These are phyloP conservation scores for Atkinsonella texensis DNA, from an alignment of 2,329 filamentous ascomycete species.

Conservation along the genomic window DNA sequence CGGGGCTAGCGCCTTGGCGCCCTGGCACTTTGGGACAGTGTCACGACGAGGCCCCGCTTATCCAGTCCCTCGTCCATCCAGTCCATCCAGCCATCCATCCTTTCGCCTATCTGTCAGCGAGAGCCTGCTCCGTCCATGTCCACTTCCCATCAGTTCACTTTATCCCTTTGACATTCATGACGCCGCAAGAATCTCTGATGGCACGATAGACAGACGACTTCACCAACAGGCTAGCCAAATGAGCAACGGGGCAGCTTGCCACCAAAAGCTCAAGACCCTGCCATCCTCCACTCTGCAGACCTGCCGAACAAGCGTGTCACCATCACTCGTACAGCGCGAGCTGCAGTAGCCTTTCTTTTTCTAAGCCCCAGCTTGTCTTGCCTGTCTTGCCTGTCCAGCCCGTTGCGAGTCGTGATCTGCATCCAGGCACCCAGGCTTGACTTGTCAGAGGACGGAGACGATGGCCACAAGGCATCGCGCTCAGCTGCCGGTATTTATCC, in stretches of 20 bases:
- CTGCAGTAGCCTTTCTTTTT: neutral
- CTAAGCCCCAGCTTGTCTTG: neutral
- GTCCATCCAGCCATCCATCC: no score
- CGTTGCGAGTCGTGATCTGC: no score
- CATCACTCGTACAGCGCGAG: neutral
- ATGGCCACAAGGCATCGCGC: neutral
- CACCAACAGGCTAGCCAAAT: neutral
- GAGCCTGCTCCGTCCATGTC: no score
- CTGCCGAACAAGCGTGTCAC: neutral
- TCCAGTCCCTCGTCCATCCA: no score
- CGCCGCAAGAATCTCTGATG: neutral
- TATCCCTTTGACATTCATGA: no score
- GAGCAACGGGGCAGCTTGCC: neutral
- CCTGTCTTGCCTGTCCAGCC: no score
- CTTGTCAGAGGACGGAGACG: neutral
- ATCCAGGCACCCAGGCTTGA: neutral
- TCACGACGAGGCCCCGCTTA: no score
- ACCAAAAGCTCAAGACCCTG: neutral
- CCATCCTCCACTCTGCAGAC: no score
- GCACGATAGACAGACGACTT: neutral
- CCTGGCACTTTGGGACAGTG: no score
- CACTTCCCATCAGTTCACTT: no score
- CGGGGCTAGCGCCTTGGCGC: no score
- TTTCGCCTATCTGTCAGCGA: no score
- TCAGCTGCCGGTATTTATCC: neutral